A percentile compares a stretch with the other conserved stretches of the same genome.
Conservation (phyloP, 257 asterid species). For the Nicotiana tomentosiformis region DNA sequence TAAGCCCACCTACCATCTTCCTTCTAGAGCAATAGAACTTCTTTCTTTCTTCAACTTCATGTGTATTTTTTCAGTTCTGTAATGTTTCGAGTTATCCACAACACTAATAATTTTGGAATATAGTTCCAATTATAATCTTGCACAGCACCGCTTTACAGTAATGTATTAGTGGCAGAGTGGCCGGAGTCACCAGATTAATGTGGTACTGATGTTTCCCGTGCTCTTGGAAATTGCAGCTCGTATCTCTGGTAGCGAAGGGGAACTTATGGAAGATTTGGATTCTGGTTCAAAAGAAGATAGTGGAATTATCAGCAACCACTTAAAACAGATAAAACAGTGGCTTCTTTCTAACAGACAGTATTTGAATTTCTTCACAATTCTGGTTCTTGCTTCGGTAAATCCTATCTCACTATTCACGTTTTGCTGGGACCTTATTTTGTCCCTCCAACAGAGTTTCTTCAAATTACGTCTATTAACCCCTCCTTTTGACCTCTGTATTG, state of each 20-base stretch:
- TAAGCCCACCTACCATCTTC: neutral
- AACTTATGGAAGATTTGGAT: constrained; percentile 61
- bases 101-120: neutral
- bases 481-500: neutral
- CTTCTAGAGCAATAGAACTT: neutral
- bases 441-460: neutral
- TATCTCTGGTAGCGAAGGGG: constrained; percentile 48
- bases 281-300: constrained; percentile 33
- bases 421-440: neutral
- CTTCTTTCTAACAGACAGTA: constrained; percentile 57
- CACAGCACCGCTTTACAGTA: neutral
- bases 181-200: neutral
- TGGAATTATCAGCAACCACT: constrained; percentile 41
- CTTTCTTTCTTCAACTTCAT: neutral
- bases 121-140: neutral
- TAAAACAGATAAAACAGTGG: constrained; percentile 56
- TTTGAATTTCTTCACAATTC: constrained; percentile 64
- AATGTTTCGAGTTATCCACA: neutral
- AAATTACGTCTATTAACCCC: neutral
- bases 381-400: constrained; percentile 78
- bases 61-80: neutral
- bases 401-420: neutral
- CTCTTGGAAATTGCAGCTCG: constrained; percentile 34
- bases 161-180: neutral
- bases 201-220: neutral